Conservation (phyloP, 1,284 basidiomycete genomes). For the Malassezia furfur region DNA sequence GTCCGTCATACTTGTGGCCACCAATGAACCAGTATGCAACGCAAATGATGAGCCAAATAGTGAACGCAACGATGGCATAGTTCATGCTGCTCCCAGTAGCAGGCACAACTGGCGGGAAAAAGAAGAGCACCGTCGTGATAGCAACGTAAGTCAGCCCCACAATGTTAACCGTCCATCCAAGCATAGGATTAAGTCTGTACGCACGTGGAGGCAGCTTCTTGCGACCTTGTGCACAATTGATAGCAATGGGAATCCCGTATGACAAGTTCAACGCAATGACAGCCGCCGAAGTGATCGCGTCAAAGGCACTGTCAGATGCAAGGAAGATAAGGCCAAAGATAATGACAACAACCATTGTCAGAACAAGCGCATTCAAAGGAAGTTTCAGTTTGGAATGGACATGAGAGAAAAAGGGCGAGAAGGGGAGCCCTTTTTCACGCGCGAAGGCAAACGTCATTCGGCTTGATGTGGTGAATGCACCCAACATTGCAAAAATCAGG, state of each 20-base stretch:
- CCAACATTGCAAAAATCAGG: constrained; percentile 47
- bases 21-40: constrained; percentile 22
- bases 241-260: constrained; percentile 49
- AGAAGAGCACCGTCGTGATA: constrained; percentile 52
- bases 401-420: constrained; percentile 53
- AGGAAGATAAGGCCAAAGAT: constrained; percentile 50
- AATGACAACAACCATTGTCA: constrained; percentile 54
- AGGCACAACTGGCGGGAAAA: constrained; percentile 52
- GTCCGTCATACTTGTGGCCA: constrained; percentile 27
- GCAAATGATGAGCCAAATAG: constrained; percentile 23
- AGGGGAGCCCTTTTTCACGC: constrained; percentile 60
- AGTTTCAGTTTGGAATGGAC: constrained; percentile 50
- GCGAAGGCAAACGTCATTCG: constrained; percentile 64
- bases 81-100: constrained; percentile 50
- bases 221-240: constrained; percentile 16
- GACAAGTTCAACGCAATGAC: constrained; percentile 51
- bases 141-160: constrained; percentile 49
- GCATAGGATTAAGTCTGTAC: neutral
- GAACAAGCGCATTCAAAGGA: constrained; percentile 53
- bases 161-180: constrained; percentile 39
- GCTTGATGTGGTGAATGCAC: constrained; percentile 53
- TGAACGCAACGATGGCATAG: constrained; percentile 48
- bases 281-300: constrained; percentile 51
- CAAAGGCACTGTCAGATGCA: constrained; percentile 54
- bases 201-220: neutral